Evolutionary conservation across 202 grass and related monocot species (phyloP).

Genomic region (Brachypodium distachyon): DNA sequence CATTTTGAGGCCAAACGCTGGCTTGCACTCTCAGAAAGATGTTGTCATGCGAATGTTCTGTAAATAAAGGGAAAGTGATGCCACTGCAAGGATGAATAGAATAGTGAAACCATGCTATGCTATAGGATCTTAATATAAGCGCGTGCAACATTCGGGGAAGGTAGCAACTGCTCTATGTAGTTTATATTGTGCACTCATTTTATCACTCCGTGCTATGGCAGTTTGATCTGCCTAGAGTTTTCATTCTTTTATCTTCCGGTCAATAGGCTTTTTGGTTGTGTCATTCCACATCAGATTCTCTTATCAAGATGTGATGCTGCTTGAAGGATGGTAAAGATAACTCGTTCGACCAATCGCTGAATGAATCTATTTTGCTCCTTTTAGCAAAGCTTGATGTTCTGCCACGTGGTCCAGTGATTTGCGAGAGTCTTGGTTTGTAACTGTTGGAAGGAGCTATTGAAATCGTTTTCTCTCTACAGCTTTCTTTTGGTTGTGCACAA

Average conservation of each 20-base stretch:
- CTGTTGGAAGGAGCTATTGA: constrained; percentile 32
- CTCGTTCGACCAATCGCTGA: constrained; percentile 36
- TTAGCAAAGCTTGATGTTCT: constrained; percentile 1
- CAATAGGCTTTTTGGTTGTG: constrained; percentile 20
- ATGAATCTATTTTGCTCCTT: constrained; percentile 39
- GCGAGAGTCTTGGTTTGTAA: constrained; percentile 11
- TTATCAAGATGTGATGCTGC: constrained; percentile 50
- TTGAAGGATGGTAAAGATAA: constrained; percentile 27
- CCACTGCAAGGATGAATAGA: constrained; percentile 5
- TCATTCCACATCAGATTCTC: constrained; percentile 51
- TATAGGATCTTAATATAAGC: neutral
- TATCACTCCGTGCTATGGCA: constrained; percentile 7
- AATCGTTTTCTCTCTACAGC: constrained; percentile 38
- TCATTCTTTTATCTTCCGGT: constrained; percentile 9
- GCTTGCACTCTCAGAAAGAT: neutral
- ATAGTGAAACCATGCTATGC: neutral
- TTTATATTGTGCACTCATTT: neutral
- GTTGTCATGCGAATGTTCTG: constrained; percentile 34
- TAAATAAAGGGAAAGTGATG: constrained; percentile 20
- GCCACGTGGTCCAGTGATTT: constrained; percentile 30
- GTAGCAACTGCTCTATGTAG: constrained; percentile 13
- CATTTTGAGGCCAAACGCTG: neutral
- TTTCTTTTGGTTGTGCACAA: constrained; percentile 42
- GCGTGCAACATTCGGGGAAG: constrained; percentile 22
- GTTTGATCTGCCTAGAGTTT: constrained; percentile 3